These are phyloP conservation scores for Brassica hybrid DNA, from an alignment of 441 rosid species.

Conservation along the genomic window DNA sequence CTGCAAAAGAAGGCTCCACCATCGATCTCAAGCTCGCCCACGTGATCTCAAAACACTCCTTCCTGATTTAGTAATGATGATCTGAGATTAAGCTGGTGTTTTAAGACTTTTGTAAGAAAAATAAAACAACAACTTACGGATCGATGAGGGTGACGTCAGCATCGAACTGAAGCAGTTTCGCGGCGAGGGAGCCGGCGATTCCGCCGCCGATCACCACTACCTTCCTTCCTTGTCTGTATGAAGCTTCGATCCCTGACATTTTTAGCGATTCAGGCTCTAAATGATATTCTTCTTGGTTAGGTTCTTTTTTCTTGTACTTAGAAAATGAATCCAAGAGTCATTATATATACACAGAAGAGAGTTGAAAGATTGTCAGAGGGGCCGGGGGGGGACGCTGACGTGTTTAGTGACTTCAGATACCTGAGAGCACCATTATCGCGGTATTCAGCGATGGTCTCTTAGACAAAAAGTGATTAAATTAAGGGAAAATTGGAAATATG, in stretches of 20 bases:
- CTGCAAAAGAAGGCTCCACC: slow-evolving; percentile 85
- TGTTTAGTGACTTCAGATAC: slow-evolving; percentile 29
- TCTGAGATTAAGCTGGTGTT: too few species aligned
- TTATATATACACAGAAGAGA: slow-evolving; percentile 8
- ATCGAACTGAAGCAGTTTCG: slow-evolving; percentile 62
- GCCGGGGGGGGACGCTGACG: slow-evolving; percentile 35
- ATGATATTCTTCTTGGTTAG: slow-evolving; percentile 13
- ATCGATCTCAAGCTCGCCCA: slow-evolving; percentile 70
- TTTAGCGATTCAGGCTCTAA: background rate
- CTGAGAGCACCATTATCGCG: too few species aligned
- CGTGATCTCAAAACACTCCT: slow-evolving; percentile 57
- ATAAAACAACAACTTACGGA: slow-evolving; percentile 60
- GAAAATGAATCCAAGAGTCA: slow-evolving; percentile 12
- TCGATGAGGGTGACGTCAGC: slow-evolving; percentile 84
- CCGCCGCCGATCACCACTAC: slow-evolving; percentile 88
- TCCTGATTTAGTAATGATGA: slow-evolving; percentile 37
- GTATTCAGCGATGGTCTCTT: too few species aligned
- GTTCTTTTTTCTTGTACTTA: background rate
- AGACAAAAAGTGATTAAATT: too few species aligned
- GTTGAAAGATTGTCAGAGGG: background rate
- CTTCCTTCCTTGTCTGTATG: slow-evolving; percentile 24
- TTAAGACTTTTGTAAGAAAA: background rate
- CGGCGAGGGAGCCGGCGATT: slow-evolving; percentile 70
- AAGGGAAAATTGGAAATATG: too few species aligned
- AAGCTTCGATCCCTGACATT: slow-evolving; percentile 25